phyloP scores from a whole-genome alignment of 148 eudicot species.

The Vaccinium myrtillus region DNA sequence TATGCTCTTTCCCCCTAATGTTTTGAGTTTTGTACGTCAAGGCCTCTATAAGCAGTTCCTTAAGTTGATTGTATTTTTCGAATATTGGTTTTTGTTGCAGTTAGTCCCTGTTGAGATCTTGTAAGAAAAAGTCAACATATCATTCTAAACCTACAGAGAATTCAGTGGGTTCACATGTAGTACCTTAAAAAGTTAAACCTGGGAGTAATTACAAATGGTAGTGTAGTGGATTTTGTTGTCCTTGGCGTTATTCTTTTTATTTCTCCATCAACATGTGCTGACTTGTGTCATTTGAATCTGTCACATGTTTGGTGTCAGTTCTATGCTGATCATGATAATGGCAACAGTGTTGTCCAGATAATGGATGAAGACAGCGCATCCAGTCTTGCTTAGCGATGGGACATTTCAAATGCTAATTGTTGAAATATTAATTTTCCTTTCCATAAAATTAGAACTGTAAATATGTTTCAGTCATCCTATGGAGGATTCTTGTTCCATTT shows the following conservation, averaged over 20 bases:
- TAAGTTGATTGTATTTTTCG: not conserved
- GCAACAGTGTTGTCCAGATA: not conserved
- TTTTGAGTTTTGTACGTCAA: not conserved
- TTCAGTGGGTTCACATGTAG: not conserved
- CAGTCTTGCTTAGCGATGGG: not conserved
- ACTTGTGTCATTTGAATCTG: slow-evolving; percentile 1
- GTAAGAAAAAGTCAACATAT: not conserved
- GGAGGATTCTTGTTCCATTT: not conserved
- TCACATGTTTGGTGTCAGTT: not conserved
- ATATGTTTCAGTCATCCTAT: not conserved
- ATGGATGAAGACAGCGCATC: not conserved
- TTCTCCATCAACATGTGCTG: not conserved
- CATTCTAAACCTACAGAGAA: not conserved
- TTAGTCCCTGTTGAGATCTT: not conserved
- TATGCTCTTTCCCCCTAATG: not conserved
- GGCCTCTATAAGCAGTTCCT: not conserved
- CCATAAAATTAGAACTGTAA: not conserved
- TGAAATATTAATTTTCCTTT: not conserved
- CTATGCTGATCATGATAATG: not conserved
- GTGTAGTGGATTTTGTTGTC: not conserved
- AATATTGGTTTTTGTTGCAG: not conserved
- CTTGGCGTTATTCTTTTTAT: not conserved
- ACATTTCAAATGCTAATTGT: not conserved
- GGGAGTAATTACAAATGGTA: not conserved
- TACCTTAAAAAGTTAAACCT: slow-evolving; percentile 3